Base-by-base conservation (phyloP, 371 early-diverging fungal species). In the Phascolomyces articulosus region DNA sequence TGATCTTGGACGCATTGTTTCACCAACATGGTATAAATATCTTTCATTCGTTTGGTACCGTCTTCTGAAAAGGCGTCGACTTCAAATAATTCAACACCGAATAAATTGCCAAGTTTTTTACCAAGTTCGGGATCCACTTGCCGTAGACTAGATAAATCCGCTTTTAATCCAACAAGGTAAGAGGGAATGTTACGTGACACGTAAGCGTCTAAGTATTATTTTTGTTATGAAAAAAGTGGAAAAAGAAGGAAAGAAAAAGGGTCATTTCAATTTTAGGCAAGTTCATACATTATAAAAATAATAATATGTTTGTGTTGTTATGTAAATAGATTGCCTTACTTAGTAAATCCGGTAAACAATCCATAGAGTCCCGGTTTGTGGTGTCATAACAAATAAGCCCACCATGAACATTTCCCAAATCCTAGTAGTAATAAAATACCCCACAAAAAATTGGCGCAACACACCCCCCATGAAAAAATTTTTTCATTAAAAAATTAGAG, bases 301-400 rank as follows among this genome's bases (percentile, higher is more conserved):
- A 31, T 31, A 34, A 18, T 23, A 54, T n/a, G n/a, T n/a, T n/a
- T n/a, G 29, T 56, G 51, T 57, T 40, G 55, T 53, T 34, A 41
- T 58, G 51, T 4, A 56, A 53, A 65, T 66, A 34, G 34, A 61
- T 56, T 47, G 64, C 60, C 66, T 64, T 77, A 77, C 80, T 70
- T 55, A 73, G 68, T 60, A 80, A 61, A 66, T 77, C 74, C 18
- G 72, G 72, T 56, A 76, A 59, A 41, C 71, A 70, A 41, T 74
- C 74, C 58, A 75, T 58, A 18, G 75, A 75, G 38, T 68, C 69
- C 40, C 58, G 62, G 60, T 72, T 66, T 2, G 71, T 67, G 40
- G 69, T 63, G 31, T 80, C 80, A 64, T 77, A 80, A 49, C 80
- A 80, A 38, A 77, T 71, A 26, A 80, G 59, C 10, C 72, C 73